Conservation (phyloP, 495 filamentous ascomycete genomes). For the Penicillium roqueforti region DNA sequence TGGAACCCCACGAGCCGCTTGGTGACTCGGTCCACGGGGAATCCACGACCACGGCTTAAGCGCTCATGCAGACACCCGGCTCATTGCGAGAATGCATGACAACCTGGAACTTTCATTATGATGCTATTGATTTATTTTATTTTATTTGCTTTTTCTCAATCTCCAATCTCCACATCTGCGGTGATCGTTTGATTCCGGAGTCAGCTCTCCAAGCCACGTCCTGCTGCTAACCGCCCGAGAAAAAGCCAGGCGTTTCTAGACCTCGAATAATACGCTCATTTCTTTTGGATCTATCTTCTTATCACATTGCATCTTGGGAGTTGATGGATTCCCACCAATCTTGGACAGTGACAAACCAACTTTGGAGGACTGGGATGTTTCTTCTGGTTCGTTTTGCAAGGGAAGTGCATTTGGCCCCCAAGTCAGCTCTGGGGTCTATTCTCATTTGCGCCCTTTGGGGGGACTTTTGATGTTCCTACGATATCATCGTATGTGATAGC, state of each 20-base stretch:
- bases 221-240: neutral
- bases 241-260: neutral
- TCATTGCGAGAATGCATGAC: conserved; percentile 9
- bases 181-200: neutral
- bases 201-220: neutral
- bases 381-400: too few species aligned
- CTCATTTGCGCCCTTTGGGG: neutral
- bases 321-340: neutral
- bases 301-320: neutral
- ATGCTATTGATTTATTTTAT: neutral
- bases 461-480: neutral
- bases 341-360: too few species aligned
- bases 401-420: too few species aligned
- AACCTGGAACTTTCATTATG: conserved; percentile 5
- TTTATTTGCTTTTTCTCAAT: neutral
- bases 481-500: neutral
- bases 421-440: neutral
- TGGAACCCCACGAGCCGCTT: conserved; percentile 21
- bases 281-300: neutral
- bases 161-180: neutral
- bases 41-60: conserved; percentile 29
- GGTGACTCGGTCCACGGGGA: conserved; percentile 21
- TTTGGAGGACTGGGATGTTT: too few species aligned
- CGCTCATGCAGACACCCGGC: conserved; percentile 15
- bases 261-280: neutral